Base-by-base conservation (phyloP, 306 rosid species). In the Phaseolus lunatus region DNA sequence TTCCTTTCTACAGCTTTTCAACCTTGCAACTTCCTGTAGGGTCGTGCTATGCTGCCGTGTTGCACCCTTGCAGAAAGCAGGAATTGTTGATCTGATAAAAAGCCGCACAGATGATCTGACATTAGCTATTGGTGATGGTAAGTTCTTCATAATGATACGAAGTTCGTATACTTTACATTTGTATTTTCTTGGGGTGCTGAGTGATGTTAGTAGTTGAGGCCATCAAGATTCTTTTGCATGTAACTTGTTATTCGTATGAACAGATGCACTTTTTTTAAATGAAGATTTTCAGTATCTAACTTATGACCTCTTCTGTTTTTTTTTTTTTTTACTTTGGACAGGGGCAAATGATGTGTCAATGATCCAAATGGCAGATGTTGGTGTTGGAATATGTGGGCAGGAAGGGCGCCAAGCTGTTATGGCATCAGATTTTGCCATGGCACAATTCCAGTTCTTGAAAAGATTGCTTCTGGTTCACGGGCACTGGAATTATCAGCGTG, bases 321-420 rank as follows among this genome's bases (percentile, higher is more conserved):
- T 61, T 58, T 61, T 58, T 31, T 41, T 1, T 9, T 7, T 27
- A 13, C 47, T 20, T 31, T 48, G 72, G 52, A 44, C 85, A 93
- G 97, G 97, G 50, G 96, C 96, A 72, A 93, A 93, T 70, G 97
- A 93, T 71, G 97, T 93, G 67, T 90, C 97, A 65, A 93, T 92
- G 97, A 92, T 92, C 83, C 97, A 92, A 87, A 93, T 87, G 97
- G 97, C 97, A 48, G 97, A 93, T 86, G 97, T 93, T 77, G 96
- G 97, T 48, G 92, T 93, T 77, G 96, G 96, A 82, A 93, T 93
- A 65, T 87, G 96, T 31, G 97, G 97, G 67, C 96, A 90, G 87
- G 97, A 93, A 78, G 97, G 97, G 47, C 97, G 97, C 76, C 97
- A 93, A 81, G 97, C 97, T 29, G 97, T 93, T 71, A 93, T 93